Percentiles rank a stretch among this genome's conserved stretches.
These are phyloP conservation scores for Lepidium didymum DNA, from an alignment of 345 rosid genomes.

Conservation along the genomic window DNA sequence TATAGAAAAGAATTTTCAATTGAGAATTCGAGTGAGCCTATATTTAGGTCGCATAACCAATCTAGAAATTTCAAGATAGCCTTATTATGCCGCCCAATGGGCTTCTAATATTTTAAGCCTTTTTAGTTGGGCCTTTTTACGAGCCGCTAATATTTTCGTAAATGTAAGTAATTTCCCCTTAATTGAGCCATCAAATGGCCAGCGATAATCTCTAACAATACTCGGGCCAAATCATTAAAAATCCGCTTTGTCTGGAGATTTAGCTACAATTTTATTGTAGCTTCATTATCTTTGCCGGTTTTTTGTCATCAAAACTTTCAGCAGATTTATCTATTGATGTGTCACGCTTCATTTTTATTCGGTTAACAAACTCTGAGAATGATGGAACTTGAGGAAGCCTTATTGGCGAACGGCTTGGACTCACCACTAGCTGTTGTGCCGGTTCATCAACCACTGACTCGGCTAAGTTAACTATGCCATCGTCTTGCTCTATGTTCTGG, in stretches of 20 bases:
- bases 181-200: too few species aligned
- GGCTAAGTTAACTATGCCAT: neutral
- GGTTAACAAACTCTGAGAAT: slow-evolving; percentile 69
- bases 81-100: too few species aligned
- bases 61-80: too few species aligned
- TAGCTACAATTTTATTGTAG: slow-evolving; percentile 24
- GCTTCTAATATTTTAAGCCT: too few species aligned
- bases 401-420: slow-evolving; percentile 19
- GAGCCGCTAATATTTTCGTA: too few species aligned
- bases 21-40: too few species aligned
- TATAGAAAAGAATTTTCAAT: too few species aligned
- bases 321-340: slow-evolving; percentile 25
- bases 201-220: too few species aligned
- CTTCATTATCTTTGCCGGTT: slow-evolving; percentile 49
- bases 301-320: slow-evolving; percentile 23
- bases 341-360: slow-evolving; percentile 30
- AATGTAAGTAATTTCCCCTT: too few species aligned
- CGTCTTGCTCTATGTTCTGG: slow-evolving; percentile 5
- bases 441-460: slow-evolving; percentile 12
- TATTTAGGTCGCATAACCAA: too few species aligned
- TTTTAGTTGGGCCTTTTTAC: too few species aligned
- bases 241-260: neutral
- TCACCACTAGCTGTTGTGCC: neutral
- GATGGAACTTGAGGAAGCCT: slow-evolving; percentile 57
- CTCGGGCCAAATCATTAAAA: too few species aligned